Percentiles rank a stretch among this genome's conserved stretches.
phyloP scores from a whole-genome alignment of 768 basidiomycete genomes.

The Leccinellum rugosiceps region DNA sequence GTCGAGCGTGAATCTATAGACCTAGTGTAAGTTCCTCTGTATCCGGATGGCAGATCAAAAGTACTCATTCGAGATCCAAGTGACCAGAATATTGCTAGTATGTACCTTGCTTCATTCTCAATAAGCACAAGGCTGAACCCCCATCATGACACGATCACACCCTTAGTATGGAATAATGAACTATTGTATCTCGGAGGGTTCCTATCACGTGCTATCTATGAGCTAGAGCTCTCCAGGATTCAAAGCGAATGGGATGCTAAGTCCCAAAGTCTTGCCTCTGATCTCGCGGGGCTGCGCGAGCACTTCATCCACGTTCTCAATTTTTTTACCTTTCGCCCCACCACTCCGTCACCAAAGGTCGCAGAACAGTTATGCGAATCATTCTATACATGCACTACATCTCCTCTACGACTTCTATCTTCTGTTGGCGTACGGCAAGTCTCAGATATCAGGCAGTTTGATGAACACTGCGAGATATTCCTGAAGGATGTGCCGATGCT shows the following conservation, averaged over 20 bases:
- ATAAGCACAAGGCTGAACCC: background rate
- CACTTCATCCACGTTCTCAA: constrained; percentile 3
- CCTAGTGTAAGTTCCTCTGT: background rate
- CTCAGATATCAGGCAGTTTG: constrained; percentile 41
- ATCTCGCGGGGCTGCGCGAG: background rate
- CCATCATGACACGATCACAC: background rate
- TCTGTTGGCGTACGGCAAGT: constrained; percentile 52
- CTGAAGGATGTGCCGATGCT: constrained; percentile 72
- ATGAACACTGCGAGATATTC: background rate
- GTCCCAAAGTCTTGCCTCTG: background rate
- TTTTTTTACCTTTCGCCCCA: constrained; percentile 9
- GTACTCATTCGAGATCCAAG: background rate
- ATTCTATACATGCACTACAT: constrained; percentile 64
- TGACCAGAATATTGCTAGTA: background rate
- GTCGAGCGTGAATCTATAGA: background rate
- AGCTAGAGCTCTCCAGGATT: background rate
- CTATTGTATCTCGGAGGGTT: background rate
- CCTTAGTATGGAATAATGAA: background rate
- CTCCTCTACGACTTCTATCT: background rate
- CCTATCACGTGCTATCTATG: background rate
- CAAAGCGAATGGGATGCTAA: background rate
- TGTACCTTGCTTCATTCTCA: background rate
- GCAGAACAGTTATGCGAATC: constrained; percentile 64
- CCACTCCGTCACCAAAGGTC: constrained; percentile 69
- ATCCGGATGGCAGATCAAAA: background rate